Conservation (phyloP, 108 stramenopile genomes). For the Skeletonema marinoi region DNA sequence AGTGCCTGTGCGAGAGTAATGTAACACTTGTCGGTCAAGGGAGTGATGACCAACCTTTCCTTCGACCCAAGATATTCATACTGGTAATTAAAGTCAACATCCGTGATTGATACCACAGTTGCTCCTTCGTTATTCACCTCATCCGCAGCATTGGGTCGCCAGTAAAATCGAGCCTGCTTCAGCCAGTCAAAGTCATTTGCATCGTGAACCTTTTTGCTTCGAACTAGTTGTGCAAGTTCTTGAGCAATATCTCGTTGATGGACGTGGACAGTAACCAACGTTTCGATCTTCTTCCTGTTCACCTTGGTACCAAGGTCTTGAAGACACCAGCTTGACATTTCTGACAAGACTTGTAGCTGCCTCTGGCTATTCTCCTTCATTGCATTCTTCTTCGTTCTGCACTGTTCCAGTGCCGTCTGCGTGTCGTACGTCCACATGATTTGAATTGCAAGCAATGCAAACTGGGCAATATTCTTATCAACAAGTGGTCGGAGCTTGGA, state of each 20-base stretch:
- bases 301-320: constrained; percentile 85
- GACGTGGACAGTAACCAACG: constrained; percentile 91
- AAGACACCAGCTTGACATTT: constrained; percentile 90
- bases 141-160: constrained; percentile 81
- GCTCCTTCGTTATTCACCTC: constrained; percentile 81
- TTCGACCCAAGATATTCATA: constrained; percentile 94
- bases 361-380: constrained; percentile 84
- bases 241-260: constrained; percentile 90
- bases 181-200: constrained; percentile 94
- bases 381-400: constrained; percentile 76
- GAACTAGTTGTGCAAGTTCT: constrained; percentile 64
- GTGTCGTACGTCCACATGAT: constrained; percentile 89
- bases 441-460: constrained; percentile 89
- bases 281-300: constrained; percentile 91
- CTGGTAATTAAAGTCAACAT: constrained; percentile 92
- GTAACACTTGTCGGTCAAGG: constrained; percentile 92
- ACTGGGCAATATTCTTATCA: constrained; percentile 82
- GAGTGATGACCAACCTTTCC: constrained; percentile 92
- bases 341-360: constrained; percentile 68
- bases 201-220: constrained; percentile 75
- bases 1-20: constrained; percentile 94
- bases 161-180: constrained; percentile 92
- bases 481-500: constrained; percentile 79
- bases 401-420: constrained; percentile 81
- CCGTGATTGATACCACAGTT: constrained; percentile 82